phyloP scores from a whole-genome alignment of 352 stramenopile species.

The Phytophthora sojae region DNA sequence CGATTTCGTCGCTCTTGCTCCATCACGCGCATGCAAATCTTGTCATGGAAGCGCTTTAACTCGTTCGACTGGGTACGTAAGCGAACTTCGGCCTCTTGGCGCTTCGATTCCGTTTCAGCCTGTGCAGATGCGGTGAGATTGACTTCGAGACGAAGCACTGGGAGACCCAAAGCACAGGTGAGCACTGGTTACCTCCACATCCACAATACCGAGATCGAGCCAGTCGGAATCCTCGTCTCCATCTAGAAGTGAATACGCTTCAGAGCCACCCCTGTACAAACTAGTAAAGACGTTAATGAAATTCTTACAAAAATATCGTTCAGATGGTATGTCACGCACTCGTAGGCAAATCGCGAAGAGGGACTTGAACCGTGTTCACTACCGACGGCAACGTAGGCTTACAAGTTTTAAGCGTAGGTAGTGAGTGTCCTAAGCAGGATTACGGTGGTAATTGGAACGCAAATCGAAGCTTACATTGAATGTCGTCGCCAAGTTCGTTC shows the following conservation, averaged over 20 bases:
- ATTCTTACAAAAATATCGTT: background rate
- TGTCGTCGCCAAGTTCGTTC: conserved; percentile 4
- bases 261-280: background rate
- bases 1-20: conserved; percentile 53
- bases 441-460: background rate
- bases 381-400: background rate
- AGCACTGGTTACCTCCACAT: conserved; percentile 24
- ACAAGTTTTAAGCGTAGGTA: background rate
- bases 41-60: conserved; percentile 64
- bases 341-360: background rate
- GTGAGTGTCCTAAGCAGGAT: background rate
- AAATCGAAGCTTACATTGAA: background rate
- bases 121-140: conserved; percentile 9
- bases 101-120: conserved; percentile 47
- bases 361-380: background rate
- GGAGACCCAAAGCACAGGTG: background rate
- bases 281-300: background rate
- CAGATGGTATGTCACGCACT: conserved; percentile 9
- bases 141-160: background rate
- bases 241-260: background rate
- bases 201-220: conserved; percentile 19
- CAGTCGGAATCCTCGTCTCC: conserved; percentile 19
- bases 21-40: conserved; percentile 67
- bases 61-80: conserved; percentile 47
- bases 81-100: conserved; percentile 41